These are phyloP conservation scores for Arabidopsis suecica DNA, from an alignment of 345 rosid genomes.

Conservation along the genomic window DNA sequence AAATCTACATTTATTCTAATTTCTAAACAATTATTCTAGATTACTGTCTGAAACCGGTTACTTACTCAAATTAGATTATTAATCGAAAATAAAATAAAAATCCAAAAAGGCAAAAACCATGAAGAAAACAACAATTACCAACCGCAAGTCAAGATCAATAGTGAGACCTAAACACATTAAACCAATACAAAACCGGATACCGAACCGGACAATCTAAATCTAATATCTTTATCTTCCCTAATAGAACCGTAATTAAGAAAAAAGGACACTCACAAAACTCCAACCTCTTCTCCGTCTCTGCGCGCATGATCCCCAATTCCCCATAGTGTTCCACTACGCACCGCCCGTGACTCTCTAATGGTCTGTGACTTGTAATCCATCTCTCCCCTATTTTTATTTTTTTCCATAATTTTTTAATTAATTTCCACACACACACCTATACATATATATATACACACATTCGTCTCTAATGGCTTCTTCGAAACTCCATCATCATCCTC, in stretches of 20 bases:
- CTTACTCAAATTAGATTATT: background rate
- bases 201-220: conserved; percentile 27
- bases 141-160: background rate
- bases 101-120: background rate
- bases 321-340: conserved; percentile 39
- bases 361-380: conserved; percentile 43
- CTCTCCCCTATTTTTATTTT: background rate
- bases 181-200: conserved; percentile 25
- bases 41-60: background rate
- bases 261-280: conserved; percentile 25
- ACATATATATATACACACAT: conserved; percentile 24
- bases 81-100: background rate
- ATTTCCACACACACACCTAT: conserved; percentile 4
- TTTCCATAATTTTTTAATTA: background rate
- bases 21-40: background rate
- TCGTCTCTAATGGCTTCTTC: conserved; percentile 40
- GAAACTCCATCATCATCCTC: conserved; percentile 35
- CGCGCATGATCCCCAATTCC: conserved; percentile 45
- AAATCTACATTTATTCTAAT: conserved; percentile 4
- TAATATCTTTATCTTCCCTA: background rate
- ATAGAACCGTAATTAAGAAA: conserved; percentile 16
- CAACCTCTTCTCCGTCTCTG: conserved; percentile 38
- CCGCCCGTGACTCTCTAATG: conserved; percentile 48
- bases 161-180: background rate
- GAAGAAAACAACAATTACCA: conserved; percentile 3